phyloP scores from a whole-genome alignment of 306 rosid genomes.

The Cicer cuneatum region DNA sequence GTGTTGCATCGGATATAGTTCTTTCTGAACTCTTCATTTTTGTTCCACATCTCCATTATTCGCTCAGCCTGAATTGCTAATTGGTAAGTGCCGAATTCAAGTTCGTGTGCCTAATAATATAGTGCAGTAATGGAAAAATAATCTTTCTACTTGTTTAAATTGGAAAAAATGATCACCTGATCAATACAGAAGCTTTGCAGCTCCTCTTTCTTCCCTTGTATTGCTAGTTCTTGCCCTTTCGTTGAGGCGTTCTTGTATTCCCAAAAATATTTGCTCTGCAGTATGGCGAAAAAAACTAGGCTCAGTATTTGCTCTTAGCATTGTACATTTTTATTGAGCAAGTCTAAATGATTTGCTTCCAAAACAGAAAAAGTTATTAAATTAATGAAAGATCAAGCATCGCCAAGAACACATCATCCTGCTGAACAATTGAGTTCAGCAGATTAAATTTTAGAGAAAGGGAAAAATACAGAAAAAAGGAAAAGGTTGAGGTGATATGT shows the following conservation, averaged over 20 bases:
- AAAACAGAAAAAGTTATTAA: neutral
- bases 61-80: constrained; percentile 63
- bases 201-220: constrained; percentile 60
- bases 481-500: neutral
- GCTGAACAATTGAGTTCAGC: constrained; percentile 20
- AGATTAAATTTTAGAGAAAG: neutral
- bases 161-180: constrained; percentile 59
- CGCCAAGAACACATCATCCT: constrained; percentile 16
- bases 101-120: constrained; percentile 7
- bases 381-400: neutral
- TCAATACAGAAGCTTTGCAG: constrained; percentile 65
- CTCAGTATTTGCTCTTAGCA: constrained; percentile 41
- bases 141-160: constrained; percentile 18
- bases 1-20: constrained; percentile 73
- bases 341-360: constrained; percentile 1
- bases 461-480: neutral
- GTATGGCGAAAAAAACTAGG: constrained; percentile 35
- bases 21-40: constrained; percentile 70
- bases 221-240: constrained; percentile 58
- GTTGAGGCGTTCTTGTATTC: constrained; percentile 60
- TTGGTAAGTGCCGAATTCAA: constrained; percentile 40
- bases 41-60: constrained; percentile 69
- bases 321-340: neutral
- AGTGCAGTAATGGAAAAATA: constrained; percentile 32
- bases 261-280: constrained; percentile 72